These are phyloP conservation scores for Skeletonema marinoi DNA, from an alignment of 108 stramenopile species.

Conservation along the genomic window DNA sequence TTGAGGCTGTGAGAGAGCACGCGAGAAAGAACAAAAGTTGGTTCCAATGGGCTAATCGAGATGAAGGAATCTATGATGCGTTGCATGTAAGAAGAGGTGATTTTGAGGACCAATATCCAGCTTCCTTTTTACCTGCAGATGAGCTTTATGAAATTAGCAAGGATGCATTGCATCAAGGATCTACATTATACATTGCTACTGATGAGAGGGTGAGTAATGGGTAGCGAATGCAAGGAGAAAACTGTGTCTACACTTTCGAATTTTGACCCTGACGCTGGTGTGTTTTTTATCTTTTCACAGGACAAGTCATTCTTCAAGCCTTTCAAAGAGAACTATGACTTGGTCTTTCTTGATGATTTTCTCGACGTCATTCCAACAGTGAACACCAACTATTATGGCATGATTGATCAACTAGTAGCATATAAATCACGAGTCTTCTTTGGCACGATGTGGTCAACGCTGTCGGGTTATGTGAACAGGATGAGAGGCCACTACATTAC, in stretches of 20 bases:
- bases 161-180: conserved; percentile 43
- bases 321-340: conserved; percentile 44
- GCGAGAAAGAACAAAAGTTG: conserved; percentile 37
- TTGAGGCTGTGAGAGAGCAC: conserved; percentile 47
- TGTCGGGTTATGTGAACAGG: conserved; percentile 60
- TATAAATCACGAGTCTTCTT: conserved; percentile 48
- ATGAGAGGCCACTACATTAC: conserved; percentile 59
- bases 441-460: conserved; percentile 59
- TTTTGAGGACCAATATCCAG: conserved; percentile 52
- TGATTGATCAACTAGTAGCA: conserved; percentile 64
- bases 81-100: conserved; percentile 87
- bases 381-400: conserved; percentile 75
- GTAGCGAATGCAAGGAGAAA: no score
- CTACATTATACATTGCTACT: conserved; percentile 63
- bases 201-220: conserved; percentile 26
- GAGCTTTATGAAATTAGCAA: conserved; percentile 48
- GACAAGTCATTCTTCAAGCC: conserved; percentile 69
- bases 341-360: conserved; percentile 58
- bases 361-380: conserved; percentile 60
- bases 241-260: no score
- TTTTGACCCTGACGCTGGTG: no score
- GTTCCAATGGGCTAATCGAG: conserved; percentile 23
- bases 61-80: conserved; percentile 72
- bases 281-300: not conserved
- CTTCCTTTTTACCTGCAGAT: conserved; percentile 45